A percentile compares a stretch with the other conserved stretches of the same genome.
phyloP scores from a whole-genome alignment of 805 yeast genomes.

The Alloascoidea hylecoeti region DNA sequence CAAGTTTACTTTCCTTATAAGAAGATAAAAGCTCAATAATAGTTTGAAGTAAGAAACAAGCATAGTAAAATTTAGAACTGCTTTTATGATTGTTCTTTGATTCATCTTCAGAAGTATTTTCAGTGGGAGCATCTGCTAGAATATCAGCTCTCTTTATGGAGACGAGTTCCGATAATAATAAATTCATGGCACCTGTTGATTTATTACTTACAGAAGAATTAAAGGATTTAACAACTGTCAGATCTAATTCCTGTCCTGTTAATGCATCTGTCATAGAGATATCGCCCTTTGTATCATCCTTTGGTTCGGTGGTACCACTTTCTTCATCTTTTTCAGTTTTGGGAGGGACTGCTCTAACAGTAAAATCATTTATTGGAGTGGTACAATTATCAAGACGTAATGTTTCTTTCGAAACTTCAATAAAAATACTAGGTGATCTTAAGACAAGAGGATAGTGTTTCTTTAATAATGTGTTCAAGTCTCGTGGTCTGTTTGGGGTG shows the following conservation, averaged over 20 bases:
- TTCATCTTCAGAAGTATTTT: constrained; percentile 7
- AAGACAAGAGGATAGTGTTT: background rate
- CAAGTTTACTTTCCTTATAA: constrained; percentile 69
- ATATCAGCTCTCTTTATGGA: constrained; percentile 21
- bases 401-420: background rate
- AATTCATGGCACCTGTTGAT: constrained; percentile 58
- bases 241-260: constrained; percentile 10
- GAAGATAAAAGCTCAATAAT: constrained; percentile 64
- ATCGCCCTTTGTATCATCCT: constrained; percentile 14
- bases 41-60: constrained; percentile 52
- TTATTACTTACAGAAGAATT: constrained; percentile 16
- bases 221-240: constrained; percentile 5
- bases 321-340: constrained; percentile 8
- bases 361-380: background rate
- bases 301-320: constrained; percentile 6
- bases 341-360: background rate
- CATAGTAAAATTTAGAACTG: constrained; percentile 49
- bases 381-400: background rate
- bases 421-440: background rate
- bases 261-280: constrained; percentile 18
- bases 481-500: background rate
- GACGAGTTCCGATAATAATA: constrained; percentile 55
- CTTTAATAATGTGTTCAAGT: background rate
- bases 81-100: constrained; percentile 8
- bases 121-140: constrained; percentile 15